Conservation (phyloP, 768 basidiomycete genomes). For the Gloeopeniophorella convolvens region DNA sequence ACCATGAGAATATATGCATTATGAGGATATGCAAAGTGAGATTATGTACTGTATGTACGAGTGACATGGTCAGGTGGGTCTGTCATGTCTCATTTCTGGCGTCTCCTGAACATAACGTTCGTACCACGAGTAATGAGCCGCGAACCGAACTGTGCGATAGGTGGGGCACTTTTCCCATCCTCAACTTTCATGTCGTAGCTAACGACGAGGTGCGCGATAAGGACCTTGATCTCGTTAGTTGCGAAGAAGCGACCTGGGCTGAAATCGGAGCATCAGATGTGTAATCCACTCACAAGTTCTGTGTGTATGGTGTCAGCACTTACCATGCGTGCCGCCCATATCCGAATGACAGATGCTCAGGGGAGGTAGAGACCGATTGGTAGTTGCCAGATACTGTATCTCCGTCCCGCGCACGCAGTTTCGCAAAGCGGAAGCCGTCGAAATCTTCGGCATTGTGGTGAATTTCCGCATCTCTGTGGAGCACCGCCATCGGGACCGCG, state of each 20-base stretch:
- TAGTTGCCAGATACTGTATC: background rate
- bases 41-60: too few species aligned
- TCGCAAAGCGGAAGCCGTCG: constrained; percentile 36
- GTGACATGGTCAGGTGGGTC: too few species aligned
- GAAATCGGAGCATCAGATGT: background rate
- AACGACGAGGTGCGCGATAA: constrained; percentile 29
- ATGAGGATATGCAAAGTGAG: too few species aligned
- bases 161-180: constrained; percentile 14
- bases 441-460: constrained; percentile 34
- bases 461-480: constrained; percentile 28
- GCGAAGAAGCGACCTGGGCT: constrained; percentile 35
- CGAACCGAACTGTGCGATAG: too few species aligned
- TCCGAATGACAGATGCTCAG: constrained; percentile 24
- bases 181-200: constrained; percentile 29
- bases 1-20: too few species aligned
- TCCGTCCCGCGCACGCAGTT: constrained; percentile 2
- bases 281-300: background rate
- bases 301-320: constrained; percentile 1
- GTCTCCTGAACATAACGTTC: too few species aligned
- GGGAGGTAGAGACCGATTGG: constrained; percentile 11
- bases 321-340: constrained; percentile 26
- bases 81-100: too few species aligned
- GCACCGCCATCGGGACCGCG: constrained; percentile 24
- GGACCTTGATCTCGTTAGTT: constrained; percentile 29
- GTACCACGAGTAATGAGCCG: too few species aligned